Base-by-base conservation (phyloP, 768 basidiomycete genomes). In the Tulasnella sp. region DNA sequence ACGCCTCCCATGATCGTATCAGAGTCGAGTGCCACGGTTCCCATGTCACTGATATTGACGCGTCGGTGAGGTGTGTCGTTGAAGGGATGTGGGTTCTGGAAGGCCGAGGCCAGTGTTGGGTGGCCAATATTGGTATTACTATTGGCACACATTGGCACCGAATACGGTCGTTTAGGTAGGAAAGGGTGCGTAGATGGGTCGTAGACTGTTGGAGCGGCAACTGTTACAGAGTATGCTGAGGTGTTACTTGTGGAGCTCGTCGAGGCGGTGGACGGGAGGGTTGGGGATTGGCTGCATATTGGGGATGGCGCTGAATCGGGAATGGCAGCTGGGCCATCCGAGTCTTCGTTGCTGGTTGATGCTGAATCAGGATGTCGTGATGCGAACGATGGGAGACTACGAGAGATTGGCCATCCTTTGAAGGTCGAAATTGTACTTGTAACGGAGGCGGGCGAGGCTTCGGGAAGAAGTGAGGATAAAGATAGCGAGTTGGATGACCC, bases 91-190 rank as follows among this genome's bases (percentile, higher is more conserved):
- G 25, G n/a, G 30, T 29, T 31, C 19, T 41, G 31, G 15, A 24
- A 34, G 11, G 52, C 38, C 52, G 52, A 25, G 1, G 17, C 2
- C 8, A 30, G 52, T 53, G 22, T 24, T 55, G 38, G 15, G 15
- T 19, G 12, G 53, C 15, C 15, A 38, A 15, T 2, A 43, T 24
- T 17, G 42, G 27, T 15, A 15, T 25, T 19, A 25, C 11, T 44
- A 25, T 5, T 19, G 53, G 38, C 34, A 5, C 30, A 42, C 42
- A 54, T 42, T 30, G 53, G 53, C 1, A 42, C 53, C 15, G 53
- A 54, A 38, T 54, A 54, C 15, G 53, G 53, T 12, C 53, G 53
- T 54, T 54, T 54, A 19, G 53, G 53, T 42, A 55, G 38, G 53
- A 55, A 55, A 21, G 53, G 53, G 19, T 55, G 53, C n/a, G 27